These are phyloP conservation scores for Aspergillus brasiliensis DNA, from an alignment of 2,329 filamentous ascomycete species.

Conservation along the genomic window DNA sequence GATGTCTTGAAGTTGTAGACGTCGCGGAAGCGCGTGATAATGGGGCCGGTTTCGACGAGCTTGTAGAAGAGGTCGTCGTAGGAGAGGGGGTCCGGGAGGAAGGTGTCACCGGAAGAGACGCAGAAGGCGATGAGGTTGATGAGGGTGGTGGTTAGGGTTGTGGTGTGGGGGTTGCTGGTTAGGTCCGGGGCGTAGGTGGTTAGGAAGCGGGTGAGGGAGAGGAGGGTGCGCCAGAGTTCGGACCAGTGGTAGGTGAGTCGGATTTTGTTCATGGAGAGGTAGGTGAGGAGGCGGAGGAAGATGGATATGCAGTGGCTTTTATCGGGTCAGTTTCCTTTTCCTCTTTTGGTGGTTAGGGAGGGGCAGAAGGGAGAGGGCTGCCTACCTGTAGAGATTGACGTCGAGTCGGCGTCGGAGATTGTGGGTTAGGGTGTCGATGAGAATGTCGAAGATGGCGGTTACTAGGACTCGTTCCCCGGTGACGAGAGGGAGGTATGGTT, in stretches of 20 bases:
- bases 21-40: constrained; percentile 78
- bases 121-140: constrained; percentile 83
- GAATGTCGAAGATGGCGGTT: constrained; percentile 77
- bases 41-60: constrained; percentile 85
- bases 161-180: constrained; percentile 67
- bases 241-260: constrained; percentile 91
- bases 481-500: constrained; percentile 78
- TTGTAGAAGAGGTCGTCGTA: constrained; percentile 99
- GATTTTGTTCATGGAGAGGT: constrained; percentile 78
- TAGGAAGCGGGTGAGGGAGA: constrained; percentile 86
- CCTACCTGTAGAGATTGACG: constrained; percentile 76
- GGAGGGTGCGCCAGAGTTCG: constrained; percentile 85
- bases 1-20: constrained; percentile 60
- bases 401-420: constrained; percentile 86
- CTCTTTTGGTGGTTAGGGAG: too few species aligned
- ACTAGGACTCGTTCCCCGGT: constrained; percentile 72
- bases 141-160: constrained; percentile 72
- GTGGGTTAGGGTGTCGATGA: constrained; percentile 90
- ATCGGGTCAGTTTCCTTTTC: constrained; percentile 1
- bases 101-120: constrained; percentile 83
- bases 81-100: constrained; percentile 80
- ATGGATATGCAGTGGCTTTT: constrained; percentile 72
- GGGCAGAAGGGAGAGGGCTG: constrained; percentile 26
- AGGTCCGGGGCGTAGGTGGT: constrained; percentile 83
- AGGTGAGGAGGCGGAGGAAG: constrained; percentile 78